phyloP scores from a whole-genome alignment of 768 basidiomycete genomes.

The Pseudohyphozyma bogoriensis region DNA sequence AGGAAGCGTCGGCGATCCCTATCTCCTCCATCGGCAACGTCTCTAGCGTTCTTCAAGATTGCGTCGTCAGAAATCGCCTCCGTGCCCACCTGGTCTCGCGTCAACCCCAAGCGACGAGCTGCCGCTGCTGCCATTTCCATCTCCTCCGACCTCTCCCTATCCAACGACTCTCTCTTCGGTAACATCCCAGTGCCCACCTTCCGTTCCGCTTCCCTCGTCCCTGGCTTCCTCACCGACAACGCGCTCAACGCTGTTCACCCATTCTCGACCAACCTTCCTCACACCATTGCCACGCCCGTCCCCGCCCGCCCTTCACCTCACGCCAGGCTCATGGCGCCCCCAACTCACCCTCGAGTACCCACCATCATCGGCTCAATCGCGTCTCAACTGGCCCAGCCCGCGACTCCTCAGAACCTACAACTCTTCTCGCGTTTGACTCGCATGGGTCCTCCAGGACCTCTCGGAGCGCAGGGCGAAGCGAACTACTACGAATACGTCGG shows the following conservation, averaged over 20 bases:
- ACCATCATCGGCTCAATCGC: slow-evolving; percentile 3
- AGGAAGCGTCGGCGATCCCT: slow-evolving; percentile 4
- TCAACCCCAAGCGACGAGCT: slow-evolving; percentile 7
- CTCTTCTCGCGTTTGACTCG: slow-evolving; percentile 29
- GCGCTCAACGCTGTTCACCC: slow-evolving; percentile 12
- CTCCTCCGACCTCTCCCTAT: slow-evolving; percentile 16
- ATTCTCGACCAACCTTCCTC: slow-evolving; percentile 22
- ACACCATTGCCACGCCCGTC: slow-evolving; percentile 19
- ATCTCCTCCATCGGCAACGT: slow-evolving; percentile 16
- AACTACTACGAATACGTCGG: slow-evolving; percentile 23
- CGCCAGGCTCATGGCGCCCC: slow-evolving; percentile 4
- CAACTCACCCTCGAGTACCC: slow-evolving; percentile 15
- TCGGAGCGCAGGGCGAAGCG: slow-evolving; percentile 29
- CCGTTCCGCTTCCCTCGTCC: slow-evolving; percentile 13
- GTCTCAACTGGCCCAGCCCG: slow-evolving; percentile 7
- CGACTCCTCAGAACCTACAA: slow-evolving; percentile 15
- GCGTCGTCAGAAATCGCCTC: slow-evolving; percentile 9
- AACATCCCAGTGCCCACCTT: slow-evolving; percentile 12
- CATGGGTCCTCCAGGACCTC: slow-evolving; percentile 32
- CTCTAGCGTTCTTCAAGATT: slow-evolving; percentile 1
- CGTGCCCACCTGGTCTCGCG: neutral
- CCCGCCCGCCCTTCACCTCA: slow-evolving; percentile 9
- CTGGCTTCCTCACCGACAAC: slow-evolving; percentile 21
- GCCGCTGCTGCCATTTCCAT: slow-evolving; percentile 17
- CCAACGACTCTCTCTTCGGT: slow-evolving; percentile 24